Evolutionary conservation across 306 rosid species (phyloP), one percentile per base, ranked within the genome.

Genomic region (Ormosia emarginata): DNA sequence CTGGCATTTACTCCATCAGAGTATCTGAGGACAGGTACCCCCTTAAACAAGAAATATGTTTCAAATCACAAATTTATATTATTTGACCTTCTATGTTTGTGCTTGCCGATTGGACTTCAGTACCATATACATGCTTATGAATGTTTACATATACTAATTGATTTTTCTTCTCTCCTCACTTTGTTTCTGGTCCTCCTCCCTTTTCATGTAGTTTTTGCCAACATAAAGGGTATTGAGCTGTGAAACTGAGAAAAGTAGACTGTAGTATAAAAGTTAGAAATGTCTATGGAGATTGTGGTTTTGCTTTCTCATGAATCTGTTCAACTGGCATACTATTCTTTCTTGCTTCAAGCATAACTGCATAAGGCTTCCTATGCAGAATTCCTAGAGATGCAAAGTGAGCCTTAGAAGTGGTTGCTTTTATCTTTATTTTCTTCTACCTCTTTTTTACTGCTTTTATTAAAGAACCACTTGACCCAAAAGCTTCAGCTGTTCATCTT

Each of bases 1-100:
- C 85, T 95, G 88, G 98, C 99, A 39, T 95, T 93, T 83, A 95
- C 99, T 68, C 98, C 98, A 33, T 96, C 99, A 0, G 97, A 95
- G 86, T 95, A 93, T 85, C 84, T 95, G 52, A 91, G 94, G 79
- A 95, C 97, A 85, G 97, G 99, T 95, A 86, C 44, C 64, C 17
- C 33, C 47, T 18, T 39, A 67, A 77, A 46, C 75, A 36, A 74
- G 63, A 55, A 34, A 33, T 49, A 39, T 5, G 37, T 77, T 53
- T 46, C 14, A 46, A 46, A 46, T 11, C 15, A 40, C 53, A 69
- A 43, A 46, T 46, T 12, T 39, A 50, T 64, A 32, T 73, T 36
- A 29, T 47, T 67, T 62, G 59, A 43, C 67, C 15, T 46, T 58
- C 75, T 79, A 39, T 74, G 74, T 41, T 24, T 62, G 53, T 67